These are phyloP conservation scores for Cornus controversa DNA, from an alignment of 148 eudicot species.

Conservation along the genomic window DNA sequence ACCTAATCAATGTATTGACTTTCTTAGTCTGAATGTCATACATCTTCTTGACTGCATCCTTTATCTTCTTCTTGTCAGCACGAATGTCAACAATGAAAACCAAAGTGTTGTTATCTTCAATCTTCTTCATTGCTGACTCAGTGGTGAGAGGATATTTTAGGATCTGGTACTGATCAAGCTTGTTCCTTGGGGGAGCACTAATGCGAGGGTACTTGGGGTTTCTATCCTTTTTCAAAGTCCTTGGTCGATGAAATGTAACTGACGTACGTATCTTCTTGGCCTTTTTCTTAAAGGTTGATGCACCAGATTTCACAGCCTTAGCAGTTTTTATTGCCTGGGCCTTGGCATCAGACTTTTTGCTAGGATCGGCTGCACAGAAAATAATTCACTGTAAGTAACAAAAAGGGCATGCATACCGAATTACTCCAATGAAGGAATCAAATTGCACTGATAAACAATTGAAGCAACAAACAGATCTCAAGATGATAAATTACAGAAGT, in stretches of 20 bases:
- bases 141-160: constrained; percentile 28
- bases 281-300: constrained; percentile 14
- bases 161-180: constrained; percentile 28
- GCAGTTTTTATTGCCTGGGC: constrained; percentile 18
- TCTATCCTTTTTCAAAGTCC: constrained; percentile 21
- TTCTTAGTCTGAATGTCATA: constrained; percentile 41
- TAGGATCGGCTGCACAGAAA: constrained; percentile 7
- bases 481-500: neutral
- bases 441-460: neutral
- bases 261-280: constrained; percentile 21
- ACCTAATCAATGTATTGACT: constrained; percentile 40
- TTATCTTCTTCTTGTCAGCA: constrained; percentile 48
- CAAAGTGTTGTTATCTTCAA: constrained; percentile 48
- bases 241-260: constrained; percentile 20
- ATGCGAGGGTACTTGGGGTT: constrained; percentile 24
- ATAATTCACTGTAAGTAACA: neutral
- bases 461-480: neutral
- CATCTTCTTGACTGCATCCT: constrained; percentile 44
- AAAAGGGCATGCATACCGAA: neutral
- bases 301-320: constrained; percentile 15
- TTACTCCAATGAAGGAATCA: neutral
- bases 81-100: constrained; percentile 49
- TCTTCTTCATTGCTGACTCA: constrained; percentile 45
- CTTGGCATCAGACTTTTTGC: constrained; percentile 19
- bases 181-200: constrained; percentile 25